Conservation (phyloP, 352 stramenopile species). For the Pythium folliculosum region DNA sequence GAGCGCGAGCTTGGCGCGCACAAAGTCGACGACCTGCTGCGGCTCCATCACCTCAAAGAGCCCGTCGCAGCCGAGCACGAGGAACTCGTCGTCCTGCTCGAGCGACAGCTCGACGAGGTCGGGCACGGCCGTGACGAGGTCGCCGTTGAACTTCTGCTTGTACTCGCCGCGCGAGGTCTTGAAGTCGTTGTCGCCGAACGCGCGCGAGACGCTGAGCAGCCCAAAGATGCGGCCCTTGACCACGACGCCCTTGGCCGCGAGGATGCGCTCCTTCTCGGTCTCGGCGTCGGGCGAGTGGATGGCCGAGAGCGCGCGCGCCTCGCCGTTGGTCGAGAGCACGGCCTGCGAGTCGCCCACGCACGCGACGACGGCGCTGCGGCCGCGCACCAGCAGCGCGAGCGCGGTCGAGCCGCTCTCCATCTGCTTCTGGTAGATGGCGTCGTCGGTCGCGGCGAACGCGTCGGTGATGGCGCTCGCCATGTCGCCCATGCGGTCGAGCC, state of each 20-base stretch:
- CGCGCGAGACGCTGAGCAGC: constrained; percentile 75
- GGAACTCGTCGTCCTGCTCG: constrained; percentile 68
- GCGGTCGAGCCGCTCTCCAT: constrained; percentile 78
- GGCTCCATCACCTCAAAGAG: constrained; percentile 86
- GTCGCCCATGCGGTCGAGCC: constrained; percentile 39
- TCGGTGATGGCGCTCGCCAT: constrained; percentile 33
- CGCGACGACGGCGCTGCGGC: constrained; percentile 52
- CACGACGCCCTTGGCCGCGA: constrained; percentile 79
- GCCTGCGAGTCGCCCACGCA: constrained; percentile 83
- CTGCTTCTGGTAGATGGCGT: constrained; percentile 71
- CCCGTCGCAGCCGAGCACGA: constrained; percentile 82
- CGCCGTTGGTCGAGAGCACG: constrained; percentile 64
- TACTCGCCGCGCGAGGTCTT: constrained; percentile 83
- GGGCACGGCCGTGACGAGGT: constrained; percentile 72
- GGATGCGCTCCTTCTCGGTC: constrained; percentile 78
- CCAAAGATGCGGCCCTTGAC: constrained; percentile 86
- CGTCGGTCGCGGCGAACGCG: constrained; percentile 64
- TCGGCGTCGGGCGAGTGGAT: constrained; percentile 68
- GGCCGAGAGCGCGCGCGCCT: constrained; percentile 59
- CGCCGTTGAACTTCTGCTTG: constrained; percentile 80
- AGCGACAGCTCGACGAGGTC: constrained; percentile 65
- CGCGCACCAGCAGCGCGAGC: constrained; percentile 60
- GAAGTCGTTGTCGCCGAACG: constrained; percentile 87
- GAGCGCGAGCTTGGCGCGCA: constrained; percentile 64
- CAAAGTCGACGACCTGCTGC: constrained; percentile 83